phyloP scores from a whole-genome alignment of 2,329 filamentous ascomycete genomes.

The Monosporascus sp. region DNA sequence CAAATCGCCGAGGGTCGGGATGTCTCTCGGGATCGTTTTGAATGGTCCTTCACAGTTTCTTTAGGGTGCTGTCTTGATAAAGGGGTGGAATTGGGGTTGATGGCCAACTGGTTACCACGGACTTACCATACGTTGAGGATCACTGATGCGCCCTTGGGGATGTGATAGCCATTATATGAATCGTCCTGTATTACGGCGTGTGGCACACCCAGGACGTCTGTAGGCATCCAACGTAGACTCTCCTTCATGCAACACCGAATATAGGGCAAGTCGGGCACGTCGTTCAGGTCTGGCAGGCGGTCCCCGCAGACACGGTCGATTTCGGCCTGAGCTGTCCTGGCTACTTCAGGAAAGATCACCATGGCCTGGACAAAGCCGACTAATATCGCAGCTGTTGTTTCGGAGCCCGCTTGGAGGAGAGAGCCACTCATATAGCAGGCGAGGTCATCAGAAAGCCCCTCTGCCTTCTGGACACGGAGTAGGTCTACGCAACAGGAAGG shows the following conservation, averaged over 20 bases:
- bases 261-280: slow-evolving; percentile 42
- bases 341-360: slow-evolving; percentile 43
- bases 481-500: slow-evolving; percentile 23
- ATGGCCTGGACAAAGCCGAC: slow-evolving; percentile 44
- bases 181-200: not conserved
- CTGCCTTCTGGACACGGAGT: slow-evolving; percentile 23
- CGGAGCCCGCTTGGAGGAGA: slow-evolving; percentile 29
- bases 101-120: no score
- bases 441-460: slow-evolving; percentile 29
- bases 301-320: slow-evolving; percentile 48
- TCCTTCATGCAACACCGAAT: slow-evolving; percentile 50
- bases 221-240: slow-evolving; percentile 46
- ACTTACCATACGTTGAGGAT: not conserved
- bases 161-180: not conserved
- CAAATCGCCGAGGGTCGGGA: slow-evolving; percentile 32
- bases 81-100: no score
- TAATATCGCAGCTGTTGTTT: slow-evolving; percentile 40
- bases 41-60: slow-evolving; percentile 27
- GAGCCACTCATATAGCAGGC: slow-evolving; percentile 28
- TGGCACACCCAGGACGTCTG: not conserved
- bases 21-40: slow-evolving; percentile 36
- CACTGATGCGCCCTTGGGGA: not conserved
- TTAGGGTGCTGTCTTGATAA: not conserved
- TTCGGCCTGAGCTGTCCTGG: slow-evolving; percentile 44
- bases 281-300: slow-evolving; percentile 40